These are phyloP conservation scores for Phoenix roebelenii DNA, from an alignment of 176 grass and related monocot genomes.

Conservation along the genomic window DNA sequence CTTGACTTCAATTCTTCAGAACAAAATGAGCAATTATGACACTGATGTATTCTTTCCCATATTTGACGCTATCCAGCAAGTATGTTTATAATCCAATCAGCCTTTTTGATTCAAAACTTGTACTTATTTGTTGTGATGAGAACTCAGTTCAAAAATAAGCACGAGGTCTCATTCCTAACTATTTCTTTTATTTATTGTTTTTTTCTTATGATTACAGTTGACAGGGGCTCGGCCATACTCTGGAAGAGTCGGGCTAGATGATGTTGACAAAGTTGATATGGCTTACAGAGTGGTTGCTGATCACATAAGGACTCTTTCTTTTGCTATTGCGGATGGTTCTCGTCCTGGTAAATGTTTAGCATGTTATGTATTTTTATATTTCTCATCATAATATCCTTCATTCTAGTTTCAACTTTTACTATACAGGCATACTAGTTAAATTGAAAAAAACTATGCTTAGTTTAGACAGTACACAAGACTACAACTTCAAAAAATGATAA, in stretches of 20 bases:
- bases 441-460: too few species aligned
- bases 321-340: constrained; percentile 91
- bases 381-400: too few species aligned
- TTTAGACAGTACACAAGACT: too few species aligned
- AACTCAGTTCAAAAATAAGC: too few species aligned
- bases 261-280: constrained; percentile 89
- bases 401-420: too few species aligned
- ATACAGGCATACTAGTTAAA: too few species aligned
- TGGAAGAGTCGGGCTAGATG: constrained; percentile 63
- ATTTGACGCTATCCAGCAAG: constrained; percentile 83
- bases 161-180: too few species aligned
- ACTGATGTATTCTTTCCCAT: constrained; percentile 78
- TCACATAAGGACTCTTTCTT: constrained; percentile 84
- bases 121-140: too few species aligned
- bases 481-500: too few species aligned
- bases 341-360: constrained; percentile 46
- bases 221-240: constrained; percentile 59
- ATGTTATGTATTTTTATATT: too few species aligned
- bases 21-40: constrained; percentile 99
- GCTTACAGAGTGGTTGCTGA: constrained; percentile 94
- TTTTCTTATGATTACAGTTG: constrained; percentile 25
- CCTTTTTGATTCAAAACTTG: too few species aligned
- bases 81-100: constrained; percentile 23
- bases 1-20: constrained; percentile 86
- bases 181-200: too few species aligned